Evolutionary conservation across 1,139 yeast genomes (phyloP), one percentile per base, ranked within the genome.

Genomic region (Yamadazyma kanchanaburiensis): DNA sequence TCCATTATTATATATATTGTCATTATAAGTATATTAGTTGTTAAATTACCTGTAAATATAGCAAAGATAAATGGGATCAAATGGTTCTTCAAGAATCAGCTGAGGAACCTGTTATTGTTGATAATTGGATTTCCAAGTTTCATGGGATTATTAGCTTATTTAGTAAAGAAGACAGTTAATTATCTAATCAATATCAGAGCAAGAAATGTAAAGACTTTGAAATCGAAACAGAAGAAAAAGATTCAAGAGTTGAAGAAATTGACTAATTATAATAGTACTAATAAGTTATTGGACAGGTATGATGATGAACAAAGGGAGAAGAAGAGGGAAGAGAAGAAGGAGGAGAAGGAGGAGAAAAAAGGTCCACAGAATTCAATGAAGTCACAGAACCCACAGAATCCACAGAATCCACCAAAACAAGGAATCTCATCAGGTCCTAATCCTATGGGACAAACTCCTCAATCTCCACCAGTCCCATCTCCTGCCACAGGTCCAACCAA

Each of bases 201-300:
- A 38, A 37, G 32, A 11, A 24, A 42, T 10, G 43, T 50, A 15
- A 40, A 42, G 38, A 35, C 22, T 6, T 58, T 81, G 38, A 65
- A 68, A 40, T 60, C 64, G 22, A 60, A 68, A 34, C 94, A 84
- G 40, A 62, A 66, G 35, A 64, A 62, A 18, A 81, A 82, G 54
- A 70, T 89, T 28, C 81, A 78, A 12, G 88, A 83, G 36, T 65
- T 89, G 56, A 89, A 89, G 56, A 75, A 77, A 37, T 69, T 75
- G 45, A 85, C 96, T 14, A 84, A 85, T 45, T 91, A 79, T 55
- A 75, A 82, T 45, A 72, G 81, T 13, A 86, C 96, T 1, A 79
- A 77, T 52, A 79, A 84, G 11, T 64, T 89, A 33, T 60, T 91
- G 29, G 74, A 70, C 32, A 69, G 88, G 45, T 88, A 77, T 46